Conservation (phyloP, 2,329 filamentous ascomycete genomes). For the Pseudogymnoascus sp. region DNA sequence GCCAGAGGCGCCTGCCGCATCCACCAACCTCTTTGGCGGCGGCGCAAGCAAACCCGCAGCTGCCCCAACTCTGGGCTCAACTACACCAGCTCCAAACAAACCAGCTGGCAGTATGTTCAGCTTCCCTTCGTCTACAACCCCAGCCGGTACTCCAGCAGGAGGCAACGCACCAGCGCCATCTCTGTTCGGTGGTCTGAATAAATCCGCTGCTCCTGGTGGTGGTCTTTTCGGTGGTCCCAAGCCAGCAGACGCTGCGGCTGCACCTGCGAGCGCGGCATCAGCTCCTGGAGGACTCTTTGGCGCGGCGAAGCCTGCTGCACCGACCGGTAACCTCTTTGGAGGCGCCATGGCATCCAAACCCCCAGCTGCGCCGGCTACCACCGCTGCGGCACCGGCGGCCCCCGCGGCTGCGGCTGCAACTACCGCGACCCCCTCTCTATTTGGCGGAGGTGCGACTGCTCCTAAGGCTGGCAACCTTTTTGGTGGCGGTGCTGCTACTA, state of each 20-base stretch:
- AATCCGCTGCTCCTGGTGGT: conserved; percentile 10
- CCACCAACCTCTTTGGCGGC: conserved; percentile 5
- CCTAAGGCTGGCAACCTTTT: conserved; percentile 8
- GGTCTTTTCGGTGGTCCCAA: conserved; percentile 28
- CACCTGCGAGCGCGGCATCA: conserved; percentile 24
- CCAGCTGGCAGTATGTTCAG: not conserved
- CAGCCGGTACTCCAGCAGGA: not conserved
- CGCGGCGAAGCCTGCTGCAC: conserved; percentile 12
- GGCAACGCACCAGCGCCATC: conserved; percentile 8
- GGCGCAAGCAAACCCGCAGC: not conserved
- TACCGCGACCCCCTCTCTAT: conserved; percentile 11
- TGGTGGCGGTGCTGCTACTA: conserved; percentile 12
- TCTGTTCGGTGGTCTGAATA: conserved; percentile 11
- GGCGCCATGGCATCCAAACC: not conserved
- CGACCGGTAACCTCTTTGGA: conserved; percentile 10
- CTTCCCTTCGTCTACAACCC: conserved; percentile 9
- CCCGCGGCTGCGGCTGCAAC: not conserved
- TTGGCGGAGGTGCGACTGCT: conserved; percentile 8
- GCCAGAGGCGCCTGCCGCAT: not conserved
- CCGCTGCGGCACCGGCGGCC: not conserved
- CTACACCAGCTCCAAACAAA: conserved; percentile 21
- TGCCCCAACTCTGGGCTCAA: conserved; percentile 14
- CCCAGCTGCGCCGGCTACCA: not conserved
- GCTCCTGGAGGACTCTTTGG: conserved; percentile 15
- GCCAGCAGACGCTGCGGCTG: conserved; percentile 16